A percentile compares a stretch with the other conserved stretches of the same genome.
These are phyloP conservation scores for Hyphodiscus sp. DNA, from an alignment of 2,329 filamentous ascomycete species.

Conservation along the genomic window DNA sequence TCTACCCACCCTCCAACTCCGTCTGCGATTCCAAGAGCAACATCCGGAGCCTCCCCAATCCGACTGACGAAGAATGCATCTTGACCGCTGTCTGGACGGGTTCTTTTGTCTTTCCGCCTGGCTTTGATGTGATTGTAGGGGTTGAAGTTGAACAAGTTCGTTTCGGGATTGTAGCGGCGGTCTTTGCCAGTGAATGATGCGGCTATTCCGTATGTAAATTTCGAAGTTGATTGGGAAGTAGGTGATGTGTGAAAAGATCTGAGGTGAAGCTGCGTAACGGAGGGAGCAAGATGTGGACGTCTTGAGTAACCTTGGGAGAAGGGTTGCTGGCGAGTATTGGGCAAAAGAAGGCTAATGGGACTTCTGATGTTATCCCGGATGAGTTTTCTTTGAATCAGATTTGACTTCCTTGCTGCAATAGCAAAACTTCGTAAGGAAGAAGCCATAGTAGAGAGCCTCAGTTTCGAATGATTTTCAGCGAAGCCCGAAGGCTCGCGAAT, in stretches of 20 bases:
- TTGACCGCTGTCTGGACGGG: slow-evolving; percentile 75
- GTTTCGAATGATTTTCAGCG: slow-evolving; percentile 6
- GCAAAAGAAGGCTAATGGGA: not conserved
- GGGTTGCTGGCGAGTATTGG: slow-evolving; percentile 2
- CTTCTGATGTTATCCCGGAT: not conserved
- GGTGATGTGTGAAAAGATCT: slow-evolving; percentile 20
- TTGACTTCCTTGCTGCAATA: slow-evolving; percentile 12
- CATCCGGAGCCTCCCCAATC: slow-evolving; percentile 62
- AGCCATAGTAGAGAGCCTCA: slow-evolving; percentile 16
- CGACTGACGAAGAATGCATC: slow-evolving; percentile 92
- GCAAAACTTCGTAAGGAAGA: slow-evolving; percentile 14
- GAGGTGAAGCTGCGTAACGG: not conserved
- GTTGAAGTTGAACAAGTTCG: slow-evolving; percentile 68
- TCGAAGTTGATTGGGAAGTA: slow-evolving; percentile 14
- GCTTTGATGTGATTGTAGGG: slow-evolving; percentile 51
- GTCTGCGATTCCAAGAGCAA: slow-evolving; percentile 87
- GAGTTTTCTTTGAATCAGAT: not conserved
- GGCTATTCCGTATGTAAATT: slow-evolving; percentile 61
- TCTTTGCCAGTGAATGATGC: slow-evolving; percentile 72
- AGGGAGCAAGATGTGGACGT: not conserved
- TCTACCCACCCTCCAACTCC: slow-evolving; percentile 95
- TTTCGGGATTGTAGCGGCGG: slow-evolving; percentile 58
- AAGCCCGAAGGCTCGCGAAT: slow-evolving; percentile 24
- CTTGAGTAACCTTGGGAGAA: not conserved
- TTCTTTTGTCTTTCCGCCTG: slow-evolving; percentile 47